These are phyloP conservation scores for Populus hybrid DNA, from an alignment of 441 rosid species.

Conservation along the genomic window DNA sequence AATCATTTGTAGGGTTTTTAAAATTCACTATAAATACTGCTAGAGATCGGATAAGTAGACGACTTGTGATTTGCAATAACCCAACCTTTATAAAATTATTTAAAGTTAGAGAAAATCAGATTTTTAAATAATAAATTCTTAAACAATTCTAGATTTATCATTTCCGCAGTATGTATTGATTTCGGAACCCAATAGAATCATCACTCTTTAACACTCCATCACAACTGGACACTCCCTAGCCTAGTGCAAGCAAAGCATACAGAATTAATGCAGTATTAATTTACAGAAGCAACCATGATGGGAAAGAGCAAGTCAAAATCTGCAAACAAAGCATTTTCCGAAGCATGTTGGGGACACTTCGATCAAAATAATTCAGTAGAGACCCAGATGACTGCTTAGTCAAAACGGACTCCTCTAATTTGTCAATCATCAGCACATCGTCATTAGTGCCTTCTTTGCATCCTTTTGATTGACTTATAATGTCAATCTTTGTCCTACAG, in stretches of 20 bases:
- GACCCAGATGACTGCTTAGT: slow-evolving; percentile 9
- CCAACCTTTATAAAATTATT: too few species aligned
- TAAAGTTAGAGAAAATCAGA: too few species aligned
- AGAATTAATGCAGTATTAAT: slow-evolving; percentile 34
- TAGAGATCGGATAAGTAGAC: rapidly evolving
- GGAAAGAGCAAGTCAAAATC: slow-evolving; percentile 26
- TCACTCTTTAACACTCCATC: slow-evolving; percentile 24
- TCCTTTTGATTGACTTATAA: slow-evolving; percentile 17
- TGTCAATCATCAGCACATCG: slow-evolving; percentile 29
- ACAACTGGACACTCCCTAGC: slow-evolving; percentile 22
- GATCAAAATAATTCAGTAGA: slow-evolving; percentile 27
- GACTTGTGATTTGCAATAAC: rapidly evolving
- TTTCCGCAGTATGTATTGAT: rapidly evolving
- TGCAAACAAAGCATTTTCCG: slow-evolving; percentile 9
- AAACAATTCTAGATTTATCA: too few species aligned
- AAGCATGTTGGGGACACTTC: slow-evolving; percentile 11
- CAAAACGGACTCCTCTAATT: slow-evolving; percentile 21
- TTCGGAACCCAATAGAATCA: slow-evolving; percentile 14
- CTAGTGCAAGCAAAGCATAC: slow-evolving; percentile 30
- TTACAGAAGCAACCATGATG: slow-evolving; percentile 41
- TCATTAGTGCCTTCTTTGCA: slow-evolving; percentile 24
- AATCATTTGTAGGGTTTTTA: too few species aligned
- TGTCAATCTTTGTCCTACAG: slow-evolving; percentile 13
- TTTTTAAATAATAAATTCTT: too few species aligned
- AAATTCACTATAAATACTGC: too few species aligned